Conservation (phyloP, 108 stramenopile genomes). For the Cyclostephanos invisitatus region DNA sequence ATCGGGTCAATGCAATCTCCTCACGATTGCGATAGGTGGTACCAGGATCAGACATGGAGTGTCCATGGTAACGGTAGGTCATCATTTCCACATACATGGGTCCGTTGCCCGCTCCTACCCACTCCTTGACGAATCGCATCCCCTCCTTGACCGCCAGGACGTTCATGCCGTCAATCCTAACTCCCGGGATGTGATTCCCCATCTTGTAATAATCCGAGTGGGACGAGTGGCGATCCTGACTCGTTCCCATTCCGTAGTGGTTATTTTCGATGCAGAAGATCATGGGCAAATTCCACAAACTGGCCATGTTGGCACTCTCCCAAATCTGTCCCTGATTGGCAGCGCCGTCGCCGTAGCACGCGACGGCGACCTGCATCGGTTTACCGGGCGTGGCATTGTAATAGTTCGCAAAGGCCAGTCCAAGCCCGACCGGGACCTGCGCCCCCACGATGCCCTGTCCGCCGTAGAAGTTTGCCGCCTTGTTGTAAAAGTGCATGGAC, state of each 20-base stretch:
- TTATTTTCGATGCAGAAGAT: conserved; percentile 99
- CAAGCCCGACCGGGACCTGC: conserved; percentile 98
- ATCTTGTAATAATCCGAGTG: conserved; percentile 99
- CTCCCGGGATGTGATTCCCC: conserved; percentile 98
- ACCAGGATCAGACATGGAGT: conserved; percentile 99
- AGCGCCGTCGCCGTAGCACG: conserved; percentile 99
- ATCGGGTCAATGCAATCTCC: conserved; percentile 96
- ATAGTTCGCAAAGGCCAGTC: conserved; percentile 97
- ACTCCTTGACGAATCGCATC: conserved; percentile 94
- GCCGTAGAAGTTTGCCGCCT: conserved; percentile 96
- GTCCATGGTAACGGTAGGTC: conserved; percentile 99
- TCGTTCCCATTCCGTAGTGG: conserved; percentile 99
- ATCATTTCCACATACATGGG: conserved; percentile 99
- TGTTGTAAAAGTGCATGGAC: conserved; percentile 99
- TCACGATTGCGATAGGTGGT: conserved; percentile 99
- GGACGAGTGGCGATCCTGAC: conserved; percentile 93
- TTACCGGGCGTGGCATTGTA: conserved; percentile 95
- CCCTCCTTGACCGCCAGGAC: conserved; percentile 96
- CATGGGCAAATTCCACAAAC: conserved; percentile 96
- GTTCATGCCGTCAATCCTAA: conserved; percentile 99
- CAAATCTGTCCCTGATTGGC: conserved; percentile 99
- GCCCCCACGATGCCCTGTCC: conserved; percentile 99
- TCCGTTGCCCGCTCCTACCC: conserved; percentile 92
- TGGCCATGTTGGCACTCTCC: conserved; percentile 97
- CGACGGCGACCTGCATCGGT: conserved; percentile 94